A percentile compares a stretch with the other conserved stretches of the same genome.
phyloP scores from a whole-genome alignment of 108 stramenopile genomes.

The Skeletonema tropicum region DNA sequence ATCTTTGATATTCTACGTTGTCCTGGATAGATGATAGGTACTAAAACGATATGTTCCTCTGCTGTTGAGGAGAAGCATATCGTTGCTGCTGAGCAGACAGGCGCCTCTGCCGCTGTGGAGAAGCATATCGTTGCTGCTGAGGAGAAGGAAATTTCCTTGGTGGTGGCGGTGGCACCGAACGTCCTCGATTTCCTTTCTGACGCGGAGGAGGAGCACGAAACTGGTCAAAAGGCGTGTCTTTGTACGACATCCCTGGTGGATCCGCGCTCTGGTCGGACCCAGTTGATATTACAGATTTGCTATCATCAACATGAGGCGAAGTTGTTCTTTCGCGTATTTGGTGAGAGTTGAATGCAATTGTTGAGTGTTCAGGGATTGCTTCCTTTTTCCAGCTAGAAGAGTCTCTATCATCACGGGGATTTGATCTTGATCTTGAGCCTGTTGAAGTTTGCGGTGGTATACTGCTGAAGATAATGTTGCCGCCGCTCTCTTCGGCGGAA shows the following conservation, averaged over 20 bases:
- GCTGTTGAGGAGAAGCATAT: constrained; percentile 15
- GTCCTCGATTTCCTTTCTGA: constrained; percentile 1
- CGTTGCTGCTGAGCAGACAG: constrained; percentile 12
- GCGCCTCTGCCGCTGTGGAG: constrained; percentile 11
- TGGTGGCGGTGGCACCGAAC: constrained; percentile 24
- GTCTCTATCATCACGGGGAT: constrained; percentile 13
- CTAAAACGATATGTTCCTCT: constrained; percentile 2
- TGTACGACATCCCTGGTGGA: constrained; percentile 51
- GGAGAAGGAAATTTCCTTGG: constrained; percentile 16
- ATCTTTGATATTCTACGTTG: background rate
- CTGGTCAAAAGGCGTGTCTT: background rate
- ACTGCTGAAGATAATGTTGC: background rate
- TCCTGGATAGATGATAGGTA: background rate
- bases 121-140: constrained; percentile 7
- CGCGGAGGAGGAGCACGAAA: constrained; percentile 14
- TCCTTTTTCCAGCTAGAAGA: constrained; percentile 12
- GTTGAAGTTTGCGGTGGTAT: background rate
- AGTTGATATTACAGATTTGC: constrained; percentile 25
- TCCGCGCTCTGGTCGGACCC: constrained; percentile 41
- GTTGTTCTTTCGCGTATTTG: background rate
- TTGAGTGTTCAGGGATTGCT: constrained; percentile 19
- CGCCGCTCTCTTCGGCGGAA: background rate
- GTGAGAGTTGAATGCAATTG: constrained; percentile 19
- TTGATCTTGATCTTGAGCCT: constrained; percentile 17
- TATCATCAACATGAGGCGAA: constrained; percentile 19